Evolutionary conservation across 768 basidiomycete genomes (phyloP), one percentile per base, ranked within the genome.

Genomic region (Tulasnella sp.): DNA sequence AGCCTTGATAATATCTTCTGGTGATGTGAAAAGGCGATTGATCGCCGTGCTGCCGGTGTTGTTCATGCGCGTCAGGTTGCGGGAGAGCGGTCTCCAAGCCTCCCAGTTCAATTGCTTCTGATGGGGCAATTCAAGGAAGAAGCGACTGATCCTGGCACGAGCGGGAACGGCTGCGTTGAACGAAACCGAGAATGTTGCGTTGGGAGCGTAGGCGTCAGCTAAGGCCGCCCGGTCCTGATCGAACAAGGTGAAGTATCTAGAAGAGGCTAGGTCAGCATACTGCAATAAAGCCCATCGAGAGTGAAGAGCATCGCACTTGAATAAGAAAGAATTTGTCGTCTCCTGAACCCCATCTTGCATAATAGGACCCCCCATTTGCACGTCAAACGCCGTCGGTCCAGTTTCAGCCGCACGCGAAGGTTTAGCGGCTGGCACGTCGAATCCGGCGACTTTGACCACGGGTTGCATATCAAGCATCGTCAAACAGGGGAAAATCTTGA

Each of bases 131-230:
- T 90, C 90, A 58, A 87, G 88, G 81, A 94, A 92, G 82, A 92
- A 88, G 31, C 92, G 93, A 84, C 92, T 90, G 72, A 94, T 88
- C 73, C 94, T 90, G 0, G 95, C 94, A 22, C 96, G 93, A 9
- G 89, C 85, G 5, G 95, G 95, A 81, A 97, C 93, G 8, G 90
- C 85, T 1, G 96, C 97, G 85, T 96, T 97, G 83, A 91, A 91
- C 28, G 93, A 93, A 85, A 93, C 94, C 0, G 96, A 98, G 85
- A 98, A 96, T 11, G 96, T 97, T n/a, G 97, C 94, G 16, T 90
- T 87, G 0, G 94, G 91, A 81, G 94, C 91, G 85, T 99, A 99
- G 28, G 90, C 95, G 72, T 92, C 88, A 22, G 90, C 84, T 8
- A 98, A 89, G 0, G 88, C 86, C 0, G 89, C 86, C 24, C 97